phyloP scores from a whole-genome alignment of 495 filamentous ascomycete species.

The Penicillium cosmopolitanum region DNA sequence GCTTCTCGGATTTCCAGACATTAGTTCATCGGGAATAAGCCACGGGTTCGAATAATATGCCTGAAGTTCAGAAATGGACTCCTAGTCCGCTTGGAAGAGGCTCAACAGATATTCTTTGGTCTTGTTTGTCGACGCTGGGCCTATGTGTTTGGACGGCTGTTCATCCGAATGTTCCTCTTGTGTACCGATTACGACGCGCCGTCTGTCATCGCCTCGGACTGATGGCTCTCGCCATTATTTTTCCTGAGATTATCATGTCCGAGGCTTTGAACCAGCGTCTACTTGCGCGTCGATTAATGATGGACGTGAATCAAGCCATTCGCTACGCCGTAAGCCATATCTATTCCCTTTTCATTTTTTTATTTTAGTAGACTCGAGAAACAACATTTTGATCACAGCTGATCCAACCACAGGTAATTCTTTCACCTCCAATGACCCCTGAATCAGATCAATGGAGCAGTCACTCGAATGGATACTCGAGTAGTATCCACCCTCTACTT shows the following conservation, averaged over 20 bases:
- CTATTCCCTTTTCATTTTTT: too few relatives aligned
- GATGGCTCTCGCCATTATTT: slow-evolving; percentile 2
- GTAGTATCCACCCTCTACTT: background rate
- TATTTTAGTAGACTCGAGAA: too few relatives aligned
- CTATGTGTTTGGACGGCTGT: slow-evolving; percentile 4
- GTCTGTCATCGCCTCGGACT: slow-evolving; percentile 2
- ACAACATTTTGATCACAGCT: background rate
- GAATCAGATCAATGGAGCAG: slow-evolving; percentile 2
- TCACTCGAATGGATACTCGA: background rate
- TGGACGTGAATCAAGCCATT: background rate
- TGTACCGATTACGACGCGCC: slow-evolving; percentile 2
- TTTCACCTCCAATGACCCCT: background rate
- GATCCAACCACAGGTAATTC: background rate
- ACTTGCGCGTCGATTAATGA: slow-evolving; percentile 1
- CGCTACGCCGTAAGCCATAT: background rate
- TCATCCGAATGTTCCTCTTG: slow-evolving; percentile 1
- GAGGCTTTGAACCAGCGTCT: slow-evolving; percentile 2
- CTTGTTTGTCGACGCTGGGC: background rate
- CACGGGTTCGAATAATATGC: background rate
- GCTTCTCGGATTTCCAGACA: background rate
- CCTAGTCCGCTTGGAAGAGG: background rate
- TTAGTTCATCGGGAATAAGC: background rate
- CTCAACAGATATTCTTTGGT: slow-evolving; percentile 3
- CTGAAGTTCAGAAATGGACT: background rate
- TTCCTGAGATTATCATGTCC: slow-evolving; percentile 3